phyloP scores from a whole-genome alignment of 2,329 filamentous ascomycete genomes.

The Thielaviopsis cerberus region DNA sequence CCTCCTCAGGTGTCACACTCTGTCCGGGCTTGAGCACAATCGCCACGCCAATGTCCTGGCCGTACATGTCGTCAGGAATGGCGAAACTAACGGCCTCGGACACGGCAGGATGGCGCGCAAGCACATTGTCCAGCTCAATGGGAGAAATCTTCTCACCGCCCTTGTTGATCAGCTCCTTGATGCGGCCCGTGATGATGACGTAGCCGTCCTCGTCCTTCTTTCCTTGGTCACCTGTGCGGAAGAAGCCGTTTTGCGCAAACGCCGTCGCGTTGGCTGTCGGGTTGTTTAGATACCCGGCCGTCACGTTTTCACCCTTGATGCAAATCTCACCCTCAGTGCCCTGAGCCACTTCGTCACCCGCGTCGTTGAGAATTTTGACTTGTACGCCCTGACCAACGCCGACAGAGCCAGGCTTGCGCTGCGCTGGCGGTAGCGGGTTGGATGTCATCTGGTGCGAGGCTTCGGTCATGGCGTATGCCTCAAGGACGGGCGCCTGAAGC shows the following conservation, averaged over 20 bases:
- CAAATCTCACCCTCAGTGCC: slow-evolving; percentile 66
- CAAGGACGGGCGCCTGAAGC: slow-evolving; percentile 63
- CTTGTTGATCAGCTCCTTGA: slow-evolving; percentile 86
- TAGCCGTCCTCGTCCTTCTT: slow-evolving; percentile 66
- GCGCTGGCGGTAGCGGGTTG: slow-evolving; percentile 49
- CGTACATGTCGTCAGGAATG: slow-evolving; percentile 64
- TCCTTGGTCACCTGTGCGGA: slow-evolving; percentile 76
- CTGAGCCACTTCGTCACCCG: slow-evolving; percentile 47
- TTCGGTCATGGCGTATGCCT: slow-evolving; percentile 88
- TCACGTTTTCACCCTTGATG: slow-evolving; percentile 67
- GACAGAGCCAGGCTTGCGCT: slow-evolving; percentile 65
- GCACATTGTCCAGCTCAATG: slow-evolving; percentile 69
- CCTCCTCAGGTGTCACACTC: slow-evolving; percentile 35
- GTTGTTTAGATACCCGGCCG: slow-evolving; percentile 73
- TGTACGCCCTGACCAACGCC: slow-evolving; percentile 72
- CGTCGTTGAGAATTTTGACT: slow-evolving; percentile 54
- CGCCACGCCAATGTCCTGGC: slow-evolving; percentile 63
- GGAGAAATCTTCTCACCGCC: slow-evolving; percentile 80
- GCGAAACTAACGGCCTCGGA: slow-evolving; percentile 70
- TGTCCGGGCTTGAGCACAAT: slow-evolving; percentile 52
- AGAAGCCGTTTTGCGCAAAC: slow-evolving; percentile 60
- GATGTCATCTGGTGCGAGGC: slow-evolving; percentile 74
- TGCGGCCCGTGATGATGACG: slow-evolving; percentile 70
- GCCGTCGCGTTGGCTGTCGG: slow-evolving; percentile 53
- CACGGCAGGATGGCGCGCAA: slow-evolving; percentile 54